Evolutionary conservation across 176 grass and related monocot genomes (phyloP).

Genomic region (Canna indica): DNA sequence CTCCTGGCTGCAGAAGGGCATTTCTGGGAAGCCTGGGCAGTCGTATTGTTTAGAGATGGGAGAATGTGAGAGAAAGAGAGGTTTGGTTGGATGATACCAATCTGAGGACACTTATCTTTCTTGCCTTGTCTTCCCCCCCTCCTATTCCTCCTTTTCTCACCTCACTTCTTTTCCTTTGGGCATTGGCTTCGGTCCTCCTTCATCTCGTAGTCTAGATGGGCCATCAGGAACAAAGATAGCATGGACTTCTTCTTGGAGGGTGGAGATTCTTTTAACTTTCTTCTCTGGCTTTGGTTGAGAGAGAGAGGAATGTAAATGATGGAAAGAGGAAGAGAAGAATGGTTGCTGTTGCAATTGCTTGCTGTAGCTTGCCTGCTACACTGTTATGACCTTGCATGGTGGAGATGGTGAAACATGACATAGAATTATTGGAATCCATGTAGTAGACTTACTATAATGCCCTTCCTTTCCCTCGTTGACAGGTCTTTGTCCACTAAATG

Average conservation of each 20-base stretch:
- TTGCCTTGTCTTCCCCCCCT: background rate
- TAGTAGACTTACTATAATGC: background rate
- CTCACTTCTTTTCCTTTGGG: slow-evolving; percentile 1
- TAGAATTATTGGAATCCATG: background rate
- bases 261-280: slow-evolving; percentile 27
- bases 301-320: background rate
- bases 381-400: background rate
- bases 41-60: slow-evolving; percentile 18
- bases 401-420: slow-evolving; percentile 1
- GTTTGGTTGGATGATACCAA: slow-evolving; percentile 32
- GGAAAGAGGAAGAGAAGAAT: slow-evolving; percentile 11
- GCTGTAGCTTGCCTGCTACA: background rate
- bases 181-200: slow-evolving; percentile 7
- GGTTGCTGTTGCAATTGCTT: background rate
- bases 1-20: slow-evolving; percentile 35
- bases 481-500: background rate
- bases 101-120: slow-evolving; percentile 21
- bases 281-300: slow-evolving; percentile 4
- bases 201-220: slow-evolving; percentile 21
- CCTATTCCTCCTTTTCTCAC: background rate
- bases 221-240: slow-evolving; percentile 13
- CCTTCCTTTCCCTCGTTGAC: background rate
- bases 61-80: slow-evolving; percentile 8
- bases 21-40: slow-evolving; percentile 33
- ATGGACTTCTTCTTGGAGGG: slow-evolving; percentile 30